A percentile compares a stretch with the other conserved stretches of the same genome.
Evolutionary conservation across 345 rosid species (phyloP).

Genomic region (Syzygium grande): DNA sequence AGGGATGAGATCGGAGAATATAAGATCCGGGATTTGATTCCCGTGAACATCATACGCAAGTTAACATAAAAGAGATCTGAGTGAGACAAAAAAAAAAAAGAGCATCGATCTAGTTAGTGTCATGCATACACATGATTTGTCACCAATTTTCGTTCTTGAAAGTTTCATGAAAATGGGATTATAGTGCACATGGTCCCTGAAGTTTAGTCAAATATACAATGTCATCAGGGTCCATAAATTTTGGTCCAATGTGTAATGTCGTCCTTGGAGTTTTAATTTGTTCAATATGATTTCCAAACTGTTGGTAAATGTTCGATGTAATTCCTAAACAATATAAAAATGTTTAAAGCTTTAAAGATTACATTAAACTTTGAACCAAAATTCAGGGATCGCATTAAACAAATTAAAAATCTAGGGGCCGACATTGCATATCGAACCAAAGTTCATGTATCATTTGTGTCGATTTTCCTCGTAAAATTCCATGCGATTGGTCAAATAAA

Average conservation of each 20-base stretch:
- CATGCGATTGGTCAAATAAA: background rate
- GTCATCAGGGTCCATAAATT: accelerated
- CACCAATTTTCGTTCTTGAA: too few relatives aligned
- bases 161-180: background rate
- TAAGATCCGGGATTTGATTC: too few relatives aligned
- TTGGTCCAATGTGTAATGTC: accelerated
- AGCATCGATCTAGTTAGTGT: background rate
- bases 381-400: background rate
- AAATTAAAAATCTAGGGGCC: accelerated
- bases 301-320: accelerated
- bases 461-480: accelerated
- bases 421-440: background rate
- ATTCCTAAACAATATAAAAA: background rate
- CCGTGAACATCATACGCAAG: too few relatives aligned
- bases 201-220: too few relatives aligned
- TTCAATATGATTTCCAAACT: accelerated
- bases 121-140: background rate
- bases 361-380: accelerated
- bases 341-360: accelerated
- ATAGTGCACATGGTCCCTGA: background rate
- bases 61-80: too few relatives aligned
- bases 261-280: accelerated
- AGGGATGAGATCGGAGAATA: too few relatives aligned
- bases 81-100: too few relatives aligned
- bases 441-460: background rate